These are phyloP conservation scores for Boletellus sp. DNA, from an alignment of 1,284 basidiomycete genomes.

Conservation along the genomic window DNA sequence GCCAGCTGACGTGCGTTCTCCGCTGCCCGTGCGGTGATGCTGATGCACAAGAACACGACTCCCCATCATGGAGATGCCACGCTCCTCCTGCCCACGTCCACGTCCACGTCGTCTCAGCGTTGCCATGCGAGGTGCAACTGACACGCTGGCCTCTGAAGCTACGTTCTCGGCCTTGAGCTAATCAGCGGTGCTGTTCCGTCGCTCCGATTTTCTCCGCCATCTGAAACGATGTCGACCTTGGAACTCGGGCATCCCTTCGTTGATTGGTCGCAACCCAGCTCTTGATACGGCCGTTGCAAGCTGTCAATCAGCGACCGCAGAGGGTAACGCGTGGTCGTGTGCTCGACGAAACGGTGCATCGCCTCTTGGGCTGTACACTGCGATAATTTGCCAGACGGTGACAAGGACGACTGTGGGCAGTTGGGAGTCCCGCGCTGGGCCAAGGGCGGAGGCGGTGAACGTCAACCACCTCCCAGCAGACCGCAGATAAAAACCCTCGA, in stretches of 20 bases:
- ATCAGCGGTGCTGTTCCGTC: background rate
- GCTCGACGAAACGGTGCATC: constrained; percentile 6
- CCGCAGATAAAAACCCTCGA: background rate
- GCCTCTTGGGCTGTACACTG: constrained; percentile 18
- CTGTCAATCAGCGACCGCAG: background rate
- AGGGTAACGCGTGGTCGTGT: background rate
- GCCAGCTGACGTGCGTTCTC: constrained; percentile 27
- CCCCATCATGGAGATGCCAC: constrained; percentile 6
- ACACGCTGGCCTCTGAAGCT: too few relatives aligned
- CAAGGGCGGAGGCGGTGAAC: constrained; percentile 11
- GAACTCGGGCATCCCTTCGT: background rate
- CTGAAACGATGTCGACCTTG: background rate
- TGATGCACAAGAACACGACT: constrained; percentile 12
- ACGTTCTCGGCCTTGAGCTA: background rate
- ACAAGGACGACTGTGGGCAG: background rate
- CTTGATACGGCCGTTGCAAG: background rate
- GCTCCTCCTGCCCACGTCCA: constrained; percentile 3
- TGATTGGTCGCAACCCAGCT: background rate
- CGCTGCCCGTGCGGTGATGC: constrained; percentile 25
- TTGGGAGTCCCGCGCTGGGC: constrained; percentile 11
- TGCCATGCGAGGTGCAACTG: too few relatives aligned
- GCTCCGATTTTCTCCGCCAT: background rate
- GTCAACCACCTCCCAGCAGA: background rate
- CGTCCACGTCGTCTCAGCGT: background rate
- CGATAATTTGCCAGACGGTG: background rate